Conservation (phyloP, 1,284 basidiomycete genomes). For the Phellopilus nigrolimitatus region DNA sequence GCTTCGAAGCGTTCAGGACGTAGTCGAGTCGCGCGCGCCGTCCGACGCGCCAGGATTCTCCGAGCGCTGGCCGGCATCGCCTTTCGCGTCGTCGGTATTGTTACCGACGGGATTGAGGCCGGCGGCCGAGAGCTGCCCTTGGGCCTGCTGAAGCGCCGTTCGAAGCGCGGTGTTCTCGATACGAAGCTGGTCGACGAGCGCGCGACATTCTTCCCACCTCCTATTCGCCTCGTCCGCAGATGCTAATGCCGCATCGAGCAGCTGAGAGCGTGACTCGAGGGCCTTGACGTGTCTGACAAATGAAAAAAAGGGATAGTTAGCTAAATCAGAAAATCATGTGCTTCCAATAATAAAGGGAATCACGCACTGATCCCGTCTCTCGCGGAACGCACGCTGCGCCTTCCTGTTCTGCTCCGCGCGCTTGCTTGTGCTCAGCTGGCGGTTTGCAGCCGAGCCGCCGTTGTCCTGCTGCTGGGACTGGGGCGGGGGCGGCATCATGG, state of each 20-base stretch:
- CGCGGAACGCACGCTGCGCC: conserved; percentile 79
- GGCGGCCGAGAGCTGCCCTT: conserved; percentile 27
- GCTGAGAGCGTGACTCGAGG: conserved; percentile 74
- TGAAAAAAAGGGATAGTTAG: conserved; percentile 7
- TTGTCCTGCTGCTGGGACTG: conserved; percentile 8
- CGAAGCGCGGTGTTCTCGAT: conserved; percentile 70
- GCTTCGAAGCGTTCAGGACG: too few relatives aligned
- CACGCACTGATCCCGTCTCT: conserved; percentile 78
- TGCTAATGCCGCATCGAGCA: conserved; percentile 75
- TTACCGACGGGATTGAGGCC: not conserved
- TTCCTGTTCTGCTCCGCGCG: conserved; percentile 84
- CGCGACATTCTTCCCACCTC: conserved; percentile 80
- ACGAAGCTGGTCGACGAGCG: conserved; percentile 74
- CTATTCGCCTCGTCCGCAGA: conserved; percentile 81
- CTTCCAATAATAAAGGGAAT: conserved; percentile 14
- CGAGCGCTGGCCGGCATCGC: not conserved
- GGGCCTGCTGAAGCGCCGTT: conserved; percentile 40
- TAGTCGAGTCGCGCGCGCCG: too few relatives aligned
- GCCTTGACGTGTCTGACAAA: conserved; percentile 71
- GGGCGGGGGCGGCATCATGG: conserved; percentile 7
- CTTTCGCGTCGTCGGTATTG: not conserved
- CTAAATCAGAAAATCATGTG: not conserved
- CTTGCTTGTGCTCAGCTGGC: conserved; percentile 64
- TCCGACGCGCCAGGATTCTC: too few relatives aligned
- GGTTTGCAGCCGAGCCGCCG: conserved; percentile 1